Conservation (phyloP, 2,329 filamentous ascomycete species). For the Aspergillus hiratsukae region DNA sequence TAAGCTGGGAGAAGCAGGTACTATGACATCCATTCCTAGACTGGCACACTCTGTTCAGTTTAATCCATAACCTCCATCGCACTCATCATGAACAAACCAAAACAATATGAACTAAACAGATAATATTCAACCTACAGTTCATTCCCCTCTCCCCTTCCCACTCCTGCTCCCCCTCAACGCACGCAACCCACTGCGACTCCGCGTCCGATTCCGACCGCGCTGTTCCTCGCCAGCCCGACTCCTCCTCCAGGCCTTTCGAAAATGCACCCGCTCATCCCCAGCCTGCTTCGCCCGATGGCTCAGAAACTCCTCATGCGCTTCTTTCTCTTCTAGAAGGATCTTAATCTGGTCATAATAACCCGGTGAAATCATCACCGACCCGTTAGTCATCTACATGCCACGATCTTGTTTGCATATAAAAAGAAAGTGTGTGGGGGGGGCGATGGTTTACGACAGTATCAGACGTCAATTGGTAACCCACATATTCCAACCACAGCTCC, state of each 20-base stretch:
- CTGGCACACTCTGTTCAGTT: neutral
- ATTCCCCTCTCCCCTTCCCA: neutral
- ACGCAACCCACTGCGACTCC: constrained; percentile 5
- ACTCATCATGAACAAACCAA: neutral
- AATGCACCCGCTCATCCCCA: constrained; percentile 30
- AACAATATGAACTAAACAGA: neutral
- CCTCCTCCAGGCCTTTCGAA: constrained; percentile 30
- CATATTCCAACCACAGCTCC: constrained; percentile 31
- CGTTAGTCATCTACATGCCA: neutral
- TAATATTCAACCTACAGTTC: neutral
- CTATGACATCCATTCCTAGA: neutral
- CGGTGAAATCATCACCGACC: neutral
- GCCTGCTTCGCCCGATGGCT: constrained; percentile 29
- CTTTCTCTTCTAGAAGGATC: constrained; percentile 29
- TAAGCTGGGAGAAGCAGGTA: too few relatives aligned
- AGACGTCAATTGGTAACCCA: constrained; percentile 16
- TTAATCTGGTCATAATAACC: constrained; percentile 21
- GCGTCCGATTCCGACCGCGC: neutral
- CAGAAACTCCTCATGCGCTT: constrained; percentile 29
- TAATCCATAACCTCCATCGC: neutral
- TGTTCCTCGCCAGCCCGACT: constrained; percentile 19
- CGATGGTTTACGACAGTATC: neutral
- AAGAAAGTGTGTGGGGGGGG: too few relatives aligned
- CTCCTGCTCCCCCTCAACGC: constrained; percentile 4
- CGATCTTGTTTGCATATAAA: neutral